These are phyloP conservation scores for Rhizoctonia solani DNA, from an alignment of 1,284 basidiomycete genomes.

Conservation along the genomic window DNA sequence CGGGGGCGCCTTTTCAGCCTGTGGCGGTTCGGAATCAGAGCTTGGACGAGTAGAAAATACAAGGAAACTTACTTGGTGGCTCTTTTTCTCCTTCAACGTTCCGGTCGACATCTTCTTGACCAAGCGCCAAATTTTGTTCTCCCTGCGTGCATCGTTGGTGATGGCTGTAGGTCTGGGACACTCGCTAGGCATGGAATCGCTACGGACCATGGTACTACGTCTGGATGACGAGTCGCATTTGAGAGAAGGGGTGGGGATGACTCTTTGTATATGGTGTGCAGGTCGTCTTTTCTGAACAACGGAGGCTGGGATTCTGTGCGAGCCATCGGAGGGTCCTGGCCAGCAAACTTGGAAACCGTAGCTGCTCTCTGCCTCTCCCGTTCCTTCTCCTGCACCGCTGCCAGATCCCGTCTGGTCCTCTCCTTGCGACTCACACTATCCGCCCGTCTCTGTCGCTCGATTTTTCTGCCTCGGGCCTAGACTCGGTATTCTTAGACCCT, in stretches of 20 bases:
- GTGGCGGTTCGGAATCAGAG: background rate
- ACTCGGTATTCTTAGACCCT: background rate
- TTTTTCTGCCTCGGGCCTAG: background rate
- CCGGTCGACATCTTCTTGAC: constrained; percentile 38
- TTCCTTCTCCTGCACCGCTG: background rate
- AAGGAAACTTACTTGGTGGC: background rate
- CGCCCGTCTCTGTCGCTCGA: background rate
- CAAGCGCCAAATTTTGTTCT: constrained; percentile 33
- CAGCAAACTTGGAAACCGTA: no score
- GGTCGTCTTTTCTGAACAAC: background rate
- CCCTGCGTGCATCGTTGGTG: constrained; percentile 10
- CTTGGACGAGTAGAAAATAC: background rate
- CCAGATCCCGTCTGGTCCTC: background rate
- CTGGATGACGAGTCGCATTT: no score
- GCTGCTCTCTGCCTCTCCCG: background rate
- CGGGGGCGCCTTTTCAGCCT: constrained; percentile 27
- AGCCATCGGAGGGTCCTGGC: background rate
- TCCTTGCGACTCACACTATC: background rate
- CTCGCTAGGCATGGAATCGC: constrained; percentile 2
- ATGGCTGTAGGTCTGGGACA: background rate
- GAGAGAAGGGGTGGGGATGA: no score
- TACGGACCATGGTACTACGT: background rate
- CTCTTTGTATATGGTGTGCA: no score
- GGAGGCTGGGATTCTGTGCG: background rate
- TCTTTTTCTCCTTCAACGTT: constrained; percentile 36